Percentiles rank a stretch among this genome's conserved stretches.
Conservation (phyloP, 139 green algal species). For the Micromonas commoda region DNA sequence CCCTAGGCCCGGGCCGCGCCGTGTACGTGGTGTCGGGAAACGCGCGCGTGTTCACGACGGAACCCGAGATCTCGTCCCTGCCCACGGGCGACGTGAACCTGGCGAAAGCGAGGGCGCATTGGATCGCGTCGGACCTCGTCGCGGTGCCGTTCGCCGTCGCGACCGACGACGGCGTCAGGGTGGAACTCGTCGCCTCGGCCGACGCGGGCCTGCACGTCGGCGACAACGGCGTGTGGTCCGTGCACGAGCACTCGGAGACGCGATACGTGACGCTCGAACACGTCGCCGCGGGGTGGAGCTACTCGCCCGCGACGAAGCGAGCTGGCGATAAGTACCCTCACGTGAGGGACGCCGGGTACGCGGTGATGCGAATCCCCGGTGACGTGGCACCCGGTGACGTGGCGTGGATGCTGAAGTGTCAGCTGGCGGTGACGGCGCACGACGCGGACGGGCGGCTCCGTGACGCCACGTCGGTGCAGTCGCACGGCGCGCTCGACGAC, state of each 20-base stretch:
- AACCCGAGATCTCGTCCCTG: not conserved
- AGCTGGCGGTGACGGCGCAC: constrained; percentile 42
- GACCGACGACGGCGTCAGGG: not conserved
- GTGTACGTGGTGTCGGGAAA: constrained; percentile 4
- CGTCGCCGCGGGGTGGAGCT: constrained; percentile 30
- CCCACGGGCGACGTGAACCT: not conserved
- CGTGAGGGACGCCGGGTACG: constrained; percentile 54
- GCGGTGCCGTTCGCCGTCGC: not conserved
- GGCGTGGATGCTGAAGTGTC: constrained; percentile 36
- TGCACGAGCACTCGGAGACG: not conserved
- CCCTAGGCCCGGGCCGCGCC: not conserved
- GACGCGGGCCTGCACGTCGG: not conserved
- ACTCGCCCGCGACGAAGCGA: constrained; percentile 29
- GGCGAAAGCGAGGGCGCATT: constrained; percentile 28
- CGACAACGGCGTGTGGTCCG: not conserved
- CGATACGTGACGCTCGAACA: not conserved
- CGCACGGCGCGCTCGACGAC: constrained; percentile 64
- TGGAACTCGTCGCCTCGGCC: not conserved
- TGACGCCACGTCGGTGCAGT: constrained; percentile 54
- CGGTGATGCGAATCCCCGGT: constrained; percentile 31
- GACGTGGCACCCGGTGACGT: constrained; percentile 1
- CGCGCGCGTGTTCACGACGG: not conserved
- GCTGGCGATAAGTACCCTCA: constrained; percentile 53
- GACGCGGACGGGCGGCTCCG: constrained; percentile 15
- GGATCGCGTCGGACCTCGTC: constrained; percentile 8